Evolutionary conservation across 129 eudicot genomes (phyloP).

Genomic region (Silybum marianum): DNA sequence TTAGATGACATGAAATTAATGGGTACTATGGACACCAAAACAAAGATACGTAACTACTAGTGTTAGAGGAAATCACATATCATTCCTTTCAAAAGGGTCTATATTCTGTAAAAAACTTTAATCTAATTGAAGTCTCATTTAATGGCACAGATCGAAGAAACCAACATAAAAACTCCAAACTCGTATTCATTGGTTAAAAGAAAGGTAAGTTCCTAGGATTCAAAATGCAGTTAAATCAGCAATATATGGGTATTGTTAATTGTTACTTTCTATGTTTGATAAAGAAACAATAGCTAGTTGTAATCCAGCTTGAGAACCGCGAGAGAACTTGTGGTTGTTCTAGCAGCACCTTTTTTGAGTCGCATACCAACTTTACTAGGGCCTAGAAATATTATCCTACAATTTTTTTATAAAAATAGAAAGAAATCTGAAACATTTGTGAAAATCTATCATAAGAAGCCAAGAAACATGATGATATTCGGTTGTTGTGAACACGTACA

Average conservation of each 20-base stretch:
- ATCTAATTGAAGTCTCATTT: background rate
- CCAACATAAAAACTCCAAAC: constrained; percentile 1
- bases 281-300: background rate
- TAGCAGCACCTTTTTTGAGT: background rate
- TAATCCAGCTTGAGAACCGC: background rate
- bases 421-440: constrained; percentile 4
- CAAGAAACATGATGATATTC: constrained; percentile 42
- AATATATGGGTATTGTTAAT: background rate
- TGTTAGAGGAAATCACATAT: background rate
- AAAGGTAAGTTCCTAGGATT: background rate
- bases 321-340: background rate
- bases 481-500: constrained; percentile 64
- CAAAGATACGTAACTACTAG: background rate
- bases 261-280: background rate
- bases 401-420: constrained; percentile 5
- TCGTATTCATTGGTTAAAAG: background rate
- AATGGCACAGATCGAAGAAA: background rate
- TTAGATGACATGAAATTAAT: background rate
- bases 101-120: background rate
- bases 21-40: background rate
- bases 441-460: constrained; percentile 4
- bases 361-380: constrained; percentile 8
- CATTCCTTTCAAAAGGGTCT: background rate
- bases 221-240: background rate
- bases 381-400: constrained; percentile 8